These are phyloP conservation scores for Aspergillus neoniger DNA, from an alignment of 2,329 filamentous ascomycete species.

Conservation along the genomic window DNA sequence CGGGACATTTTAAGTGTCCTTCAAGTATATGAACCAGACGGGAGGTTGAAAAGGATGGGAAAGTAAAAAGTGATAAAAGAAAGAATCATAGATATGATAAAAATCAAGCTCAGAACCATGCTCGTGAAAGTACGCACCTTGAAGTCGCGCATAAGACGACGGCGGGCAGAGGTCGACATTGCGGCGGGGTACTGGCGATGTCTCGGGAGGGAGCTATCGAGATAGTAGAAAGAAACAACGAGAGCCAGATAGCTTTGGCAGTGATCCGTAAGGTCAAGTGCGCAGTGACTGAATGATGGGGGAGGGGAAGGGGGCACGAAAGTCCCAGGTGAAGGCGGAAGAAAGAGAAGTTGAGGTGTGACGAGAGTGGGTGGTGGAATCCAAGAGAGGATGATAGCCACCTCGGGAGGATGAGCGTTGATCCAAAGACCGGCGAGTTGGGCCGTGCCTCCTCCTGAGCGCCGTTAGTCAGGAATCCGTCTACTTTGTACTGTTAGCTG, in stretches of 20 bases:
- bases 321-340: background rate
- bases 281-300: background rate
- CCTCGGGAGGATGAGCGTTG: background rate
- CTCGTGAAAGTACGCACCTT: slow-evolving; percentile 65
- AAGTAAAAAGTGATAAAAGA: background rate
- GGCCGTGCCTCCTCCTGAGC: slow-evolving; percentile 3
- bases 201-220: slow-evolving; percentile 9
- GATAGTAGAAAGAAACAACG: slow-evolving; percentile 9
- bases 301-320: background rate
- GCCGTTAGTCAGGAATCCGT: background rate
- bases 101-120: background rate
- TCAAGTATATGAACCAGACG: background rate
- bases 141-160: slow-evolving; percentile 98
- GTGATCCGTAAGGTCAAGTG: background rate
- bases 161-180: slow-evolving; percentile 92
- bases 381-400: background rate
- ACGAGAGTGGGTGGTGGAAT: background rate
- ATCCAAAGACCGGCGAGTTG: slow-evolving; percentile 4
- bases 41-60: background rate
- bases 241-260: background rate
- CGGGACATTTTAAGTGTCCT: background rate
- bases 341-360: background rate
- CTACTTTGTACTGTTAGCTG: background rate
- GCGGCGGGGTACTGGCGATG: slow-evolving; percentile 34
- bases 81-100: background rate